Evolutionary conservation across 148 eudicot genomes (phyloP).

Genomic region (Spergularia bocconei): DNA sequence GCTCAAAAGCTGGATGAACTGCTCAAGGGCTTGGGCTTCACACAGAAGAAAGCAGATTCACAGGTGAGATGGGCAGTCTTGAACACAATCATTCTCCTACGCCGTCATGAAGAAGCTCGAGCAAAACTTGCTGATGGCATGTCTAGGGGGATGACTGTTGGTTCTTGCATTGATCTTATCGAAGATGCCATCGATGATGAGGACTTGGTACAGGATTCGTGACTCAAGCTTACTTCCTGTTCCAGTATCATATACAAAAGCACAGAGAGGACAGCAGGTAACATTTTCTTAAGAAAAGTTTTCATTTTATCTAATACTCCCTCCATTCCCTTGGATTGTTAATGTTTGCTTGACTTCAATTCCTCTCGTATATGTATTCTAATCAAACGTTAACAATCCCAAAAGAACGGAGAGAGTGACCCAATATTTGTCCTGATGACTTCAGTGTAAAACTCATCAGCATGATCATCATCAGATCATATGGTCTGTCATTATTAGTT

Average conservation of each 20-base stretch:
- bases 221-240: background rate
- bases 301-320: too few species aligned
- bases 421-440: too few species aligned
- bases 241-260: background rate
- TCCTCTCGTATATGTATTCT: too few species aligned
- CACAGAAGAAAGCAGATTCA: slow-evolving; percentile 94
- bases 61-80: slow-evolving; percentile 97
- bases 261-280: background rate
- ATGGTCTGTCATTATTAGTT: too few species aligned
- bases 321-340: too few species aligned
- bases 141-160: slow-evolving; percentile 76
- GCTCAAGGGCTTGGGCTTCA: slow-evolving; percentile 77
- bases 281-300: background rate
- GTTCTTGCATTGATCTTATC: slow-evolving; percentile 67
- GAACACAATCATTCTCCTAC: slow-evolving; percentile 70
- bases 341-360: too few species aligned
- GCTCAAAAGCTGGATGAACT: slow-evolving; percentile 62
- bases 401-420: too few species aligned
- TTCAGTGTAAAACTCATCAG: too few species aligned
- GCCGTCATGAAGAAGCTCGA: slow-evolving; percentile 80
- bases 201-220: slow-evolving; percentile 22
- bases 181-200: slow-evolving; percentile 58
- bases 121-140: slow-evolving; percentile 74
- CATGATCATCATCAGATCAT: too few species aligned
- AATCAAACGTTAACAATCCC: too few species aligned